Conservation (phyloP, 2,329 filamentous ascomycete species). For the Drechslerella coelobrocha region DNA sequence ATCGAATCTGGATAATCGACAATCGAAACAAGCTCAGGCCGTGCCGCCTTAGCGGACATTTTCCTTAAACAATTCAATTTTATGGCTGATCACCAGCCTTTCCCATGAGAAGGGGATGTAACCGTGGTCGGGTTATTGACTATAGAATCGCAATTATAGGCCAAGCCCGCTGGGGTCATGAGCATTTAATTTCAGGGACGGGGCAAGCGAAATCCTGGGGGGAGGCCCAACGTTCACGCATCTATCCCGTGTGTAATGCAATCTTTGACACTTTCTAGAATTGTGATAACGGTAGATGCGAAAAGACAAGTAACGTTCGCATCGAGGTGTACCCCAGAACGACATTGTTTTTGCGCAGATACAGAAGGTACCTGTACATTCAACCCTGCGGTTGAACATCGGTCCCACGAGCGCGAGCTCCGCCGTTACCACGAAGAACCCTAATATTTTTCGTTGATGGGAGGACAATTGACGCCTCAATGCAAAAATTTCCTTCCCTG, state of each 20-base stretch:
- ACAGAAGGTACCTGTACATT: not conserved
- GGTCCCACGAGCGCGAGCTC: not conserved
- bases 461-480: constrained; percentile 21
- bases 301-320: not conserved
- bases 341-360: not conserved
- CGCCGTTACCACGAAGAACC: not conserved
- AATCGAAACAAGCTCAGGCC: constrained; percentile 40
- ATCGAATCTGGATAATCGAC: constrained; percentile 12
- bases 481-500: constrained; percentile 47
- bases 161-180: constrained; percentile 27
- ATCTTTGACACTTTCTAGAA: not conserved
- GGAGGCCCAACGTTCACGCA: not conserved
- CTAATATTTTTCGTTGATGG: not conserved
- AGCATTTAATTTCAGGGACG: constrained; percentile 48
- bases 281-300: not conserved
- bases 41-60: constrained; percentile 41
- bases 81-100: constrained; percentile 17
- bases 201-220: constrained; percentile 38
- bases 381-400: not conserved
- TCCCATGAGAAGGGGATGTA: constrained; percentile 19
- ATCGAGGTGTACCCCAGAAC: not conserved
- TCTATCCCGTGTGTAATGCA: not conserved
- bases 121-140: constrained; percentile 21
- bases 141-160: constrained; percentile 35
- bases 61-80: constrained; percentile 22